Evolutionary conservation across 345 rosid species (phyloP).

Genomic region (Populus alba): DNA sequence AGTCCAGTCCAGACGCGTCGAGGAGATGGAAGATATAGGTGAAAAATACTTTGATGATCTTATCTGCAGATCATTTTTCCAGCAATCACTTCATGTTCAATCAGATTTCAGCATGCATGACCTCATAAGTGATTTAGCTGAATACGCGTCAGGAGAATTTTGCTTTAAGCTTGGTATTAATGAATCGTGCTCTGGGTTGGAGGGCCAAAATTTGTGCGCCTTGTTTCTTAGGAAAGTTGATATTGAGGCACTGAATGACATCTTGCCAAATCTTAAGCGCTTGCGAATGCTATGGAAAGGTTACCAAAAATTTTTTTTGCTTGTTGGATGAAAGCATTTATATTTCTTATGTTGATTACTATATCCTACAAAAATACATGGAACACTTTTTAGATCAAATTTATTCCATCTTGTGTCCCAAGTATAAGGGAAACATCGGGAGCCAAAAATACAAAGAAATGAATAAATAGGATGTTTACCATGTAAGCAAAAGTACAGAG

Average conservation of each 20-base stretch:
- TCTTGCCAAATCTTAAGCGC: not conserved
- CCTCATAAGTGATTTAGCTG: not conserved
- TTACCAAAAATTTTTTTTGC: no score
- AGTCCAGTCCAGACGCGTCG: not conserved
- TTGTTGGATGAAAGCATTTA: no score
- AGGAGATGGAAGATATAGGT: slow-evolving; percentile 6
- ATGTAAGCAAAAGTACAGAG: no score
- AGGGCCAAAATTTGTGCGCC: not conserved
- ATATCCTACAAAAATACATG: no score
- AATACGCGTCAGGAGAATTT: slow-evolving; percentile 9
- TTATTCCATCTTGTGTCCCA: no score
- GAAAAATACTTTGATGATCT: slow-evolving; percentile 7
- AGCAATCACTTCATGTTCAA: no score
- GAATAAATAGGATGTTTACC: no score
- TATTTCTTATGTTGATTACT: no score
- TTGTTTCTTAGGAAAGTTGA: no score
- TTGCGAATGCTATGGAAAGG: not conserved
- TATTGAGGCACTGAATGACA: not conserved
- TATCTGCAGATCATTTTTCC: slow-evolving; percentile 14
- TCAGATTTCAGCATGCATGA: slow-evolving; percentile 21
- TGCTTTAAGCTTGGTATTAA: not conserved
- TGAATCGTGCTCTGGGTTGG: not conserved
- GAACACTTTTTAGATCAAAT: no score
- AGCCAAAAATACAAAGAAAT: no score
- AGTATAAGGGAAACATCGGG: no score